Base-by-base conservation (phyloP, 169 alveolate genomes). In the Cryptosporidium xiaoi region DNA sequence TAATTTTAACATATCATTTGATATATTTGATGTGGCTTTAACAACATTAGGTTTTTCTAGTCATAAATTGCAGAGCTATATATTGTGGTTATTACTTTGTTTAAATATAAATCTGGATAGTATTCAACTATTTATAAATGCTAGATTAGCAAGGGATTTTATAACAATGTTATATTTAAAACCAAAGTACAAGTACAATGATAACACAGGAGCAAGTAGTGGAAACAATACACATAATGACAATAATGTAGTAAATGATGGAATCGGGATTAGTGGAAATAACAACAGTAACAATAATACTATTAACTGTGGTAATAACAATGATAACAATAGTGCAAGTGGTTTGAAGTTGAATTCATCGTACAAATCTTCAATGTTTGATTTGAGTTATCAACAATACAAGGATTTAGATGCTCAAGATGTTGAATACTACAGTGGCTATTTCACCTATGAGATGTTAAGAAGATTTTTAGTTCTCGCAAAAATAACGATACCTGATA, bases 391-490 rank as follows among this genome's bases (percentile, higher is more conserved):
- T n/a, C 48, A 40, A 8, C 51, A 51, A 53, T 20, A 33, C 20
- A 53, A 34, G 20, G 67, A 69, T 13, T 53, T 53, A 31, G 83
- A 69, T 33, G 83, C 83, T 7, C 83, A 69, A 18, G 83, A 69
- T 29, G 83, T 69, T 3, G 56, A 56, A 1, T 69, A 55, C 5
- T 69, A 69, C 36, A 18, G 40, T 18, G 83, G 83, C 2, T 69
- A 69, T 13, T 69, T 69, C 40, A 69, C 83, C 12, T 66, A 55
- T 53, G 83, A 69, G 40, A 69, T 69, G 83, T 15, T 69, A 13
- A 53, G 83, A n/a, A 69, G 83, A 46, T 69, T 69, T 34, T 53
- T 69, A 10, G 66, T 66, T 34, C 40, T 69, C n/a, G 83, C 83
- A 3, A 69, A 69, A 24, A 69, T 69, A 51, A 31, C 67, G 10